Conservation (phyloP, 2,329 filamentous ascomycete species). For the Fusarium secorum region DNA sequence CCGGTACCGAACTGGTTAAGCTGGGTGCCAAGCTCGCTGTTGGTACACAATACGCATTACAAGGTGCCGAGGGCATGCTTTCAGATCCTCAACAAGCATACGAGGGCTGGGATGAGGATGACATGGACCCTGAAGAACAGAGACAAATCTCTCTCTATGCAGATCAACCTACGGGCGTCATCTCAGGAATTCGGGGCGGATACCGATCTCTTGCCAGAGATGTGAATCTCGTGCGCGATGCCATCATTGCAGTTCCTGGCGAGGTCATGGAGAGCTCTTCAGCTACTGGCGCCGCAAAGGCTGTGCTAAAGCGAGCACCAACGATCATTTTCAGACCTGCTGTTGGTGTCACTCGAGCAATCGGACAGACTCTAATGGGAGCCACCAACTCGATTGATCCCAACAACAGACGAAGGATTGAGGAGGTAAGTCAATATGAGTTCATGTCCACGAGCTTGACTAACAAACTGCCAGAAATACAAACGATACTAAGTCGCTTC, state of each 20-base stretch:
- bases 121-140: conserved; percentile 71
- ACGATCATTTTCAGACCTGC: conserved; percentile 91
- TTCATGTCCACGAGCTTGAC: not conserved
- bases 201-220: conserved; percentile 86
- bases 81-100: conserved; percentile 51
- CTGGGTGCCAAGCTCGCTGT: conserved; percentile 93
- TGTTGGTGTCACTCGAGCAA: conserved; percentile 87
- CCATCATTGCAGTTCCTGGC: conserved; percentile 91
- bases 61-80: conserved; percentile 85
- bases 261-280: conserved; percentile 88
- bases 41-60: conserved; percentile 91
- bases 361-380: conserved; percentile 88
- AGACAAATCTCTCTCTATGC: conserved; percentile 91
- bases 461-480: conserved; percentile 54
- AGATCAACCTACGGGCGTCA: conserved; percentile 88
- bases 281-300: conserved; percentile 80
- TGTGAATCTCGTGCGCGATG: conserved; percentile 84
- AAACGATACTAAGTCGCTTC: conserved; percentile 50
- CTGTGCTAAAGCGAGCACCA: conserved; percentile 82
- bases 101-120: conserved; percentile 65
- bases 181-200: conserved; percentile 84
- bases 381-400: conserved; percentile 92
- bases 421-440: conserved; percentile 76
- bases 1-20: conserved; percentile 92
- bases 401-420: conserved; percentile 78